phyloP scores from a whole-genome alignment of 2,329 filamentous ascomycete species.

The Shiraia sp. region DNA sequence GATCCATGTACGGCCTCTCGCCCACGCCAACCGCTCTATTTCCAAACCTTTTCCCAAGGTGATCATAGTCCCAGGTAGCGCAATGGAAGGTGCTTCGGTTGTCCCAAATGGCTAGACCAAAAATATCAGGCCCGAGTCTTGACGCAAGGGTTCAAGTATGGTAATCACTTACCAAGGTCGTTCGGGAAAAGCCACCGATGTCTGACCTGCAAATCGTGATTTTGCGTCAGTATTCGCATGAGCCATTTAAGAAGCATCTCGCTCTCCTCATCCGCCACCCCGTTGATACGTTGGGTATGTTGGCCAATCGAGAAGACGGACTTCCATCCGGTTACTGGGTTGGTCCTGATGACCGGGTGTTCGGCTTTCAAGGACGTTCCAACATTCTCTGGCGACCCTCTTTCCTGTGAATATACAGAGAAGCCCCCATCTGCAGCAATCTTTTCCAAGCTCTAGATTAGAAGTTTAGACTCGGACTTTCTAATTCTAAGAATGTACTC shows the following conservation, averaged over 20 bases:
- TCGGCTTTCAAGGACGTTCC: slow-evolving; percentile 55
- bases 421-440: slow-evolving; percentile 47
- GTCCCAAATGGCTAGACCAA: slow-evolving; percentile 67
- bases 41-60: slow-evolving; percentile 57
- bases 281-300: slow-evolving; percentile 49
- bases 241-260: slow-evolving; percentile 50
- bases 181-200: slow-evolving; percentile 55
- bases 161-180: too few species aligned
- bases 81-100: slow-evolving; percentile 63
- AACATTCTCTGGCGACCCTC: slow-evolving; percentile 60
- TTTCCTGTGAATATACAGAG: slow-evolving; percentile 51
- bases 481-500: too few species aligned
- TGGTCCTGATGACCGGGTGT: slow-evolving; percentile 62
- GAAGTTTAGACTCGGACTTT: too few species aligned
- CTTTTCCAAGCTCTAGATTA: too few species aligned
- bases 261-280: slow-evolving; percentile 49
- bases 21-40: slow-evolving; percentile 61
- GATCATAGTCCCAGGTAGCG: slow-evolving; percentile 65
- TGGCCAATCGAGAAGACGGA: slow-evolving; percentile 55
- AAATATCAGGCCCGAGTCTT: too few species aligned
- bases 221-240: slow-evolving; percentile 48
- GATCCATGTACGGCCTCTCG: slow-evolving; percentile 61
- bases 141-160: too few species aligned
- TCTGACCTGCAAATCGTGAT: slow-evolving; percentile 57
- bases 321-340: slow-evolving; percentile 41